Conservation (phyloP, 163 green algal genomes). For the Smithsoniella earleae region DNA sequence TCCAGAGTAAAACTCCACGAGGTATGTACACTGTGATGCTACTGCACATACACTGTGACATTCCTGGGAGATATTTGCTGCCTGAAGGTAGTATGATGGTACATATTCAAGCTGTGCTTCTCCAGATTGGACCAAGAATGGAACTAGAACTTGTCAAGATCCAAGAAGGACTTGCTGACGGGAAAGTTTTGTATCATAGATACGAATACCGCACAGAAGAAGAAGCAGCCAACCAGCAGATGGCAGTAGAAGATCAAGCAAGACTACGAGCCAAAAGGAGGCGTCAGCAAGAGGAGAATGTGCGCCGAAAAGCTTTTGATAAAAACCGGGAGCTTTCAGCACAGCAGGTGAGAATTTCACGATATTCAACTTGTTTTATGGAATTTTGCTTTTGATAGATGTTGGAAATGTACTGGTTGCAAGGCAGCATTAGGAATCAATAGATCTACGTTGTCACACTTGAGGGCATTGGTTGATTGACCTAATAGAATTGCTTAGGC, state of each 20-base stretch:
- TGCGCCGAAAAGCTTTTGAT: slow-evolving; percentile 9
- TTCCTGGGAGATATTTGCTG: too few relatives aligned
- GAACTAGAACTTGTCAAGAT: slow-evolving; percentile 86
- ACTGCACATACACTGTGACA: slow-evolving; percentile 38
- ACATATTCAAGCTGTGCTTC: too few relatives aligned
- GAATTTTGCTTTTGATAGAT: too few relatives aligned
- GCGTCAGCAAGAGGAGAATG: slow-evolving; percentile 34
- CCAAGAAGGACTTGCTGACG: slow-evolving; percentile 85
- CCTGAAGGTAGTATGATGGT: too few relatives aligned
- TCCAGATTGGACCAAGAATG: slow-evolving; percentile 72
- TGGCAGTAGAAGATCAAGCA: slow-evolving; percentile 32
- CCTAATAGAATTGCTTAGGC: too few relatives aligned
- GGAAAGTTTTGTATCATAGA: slow-evolving; percentile 80
- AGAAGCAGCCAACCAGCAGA: slow-evolving; percentile 43
- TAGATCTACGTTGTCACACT: too few relatives aligned
- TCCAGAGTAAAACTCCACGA: slow-evolving; percentile 16
- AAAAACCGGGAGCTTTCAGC: not conserved
- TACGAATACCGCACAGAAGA: slow-evolving; percentile 45
- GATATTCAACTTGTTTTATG: too few relatives aligned
- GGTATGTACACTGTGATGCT: not conserved
- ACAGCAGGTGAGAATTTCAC: not conserved
- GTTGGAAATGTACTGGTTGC: too few relatives aligned
- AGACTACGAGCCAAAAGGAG: slow-evolving; percentile 35
- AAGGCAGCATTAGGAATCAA: too few relatives aligned
- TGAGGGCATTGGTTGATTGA: too few relatives aligned